Evolutionary conservation across 1,284 basidiomycete genomes (phyloP).

Genomic region (Lentinus polychrous): DNA sequence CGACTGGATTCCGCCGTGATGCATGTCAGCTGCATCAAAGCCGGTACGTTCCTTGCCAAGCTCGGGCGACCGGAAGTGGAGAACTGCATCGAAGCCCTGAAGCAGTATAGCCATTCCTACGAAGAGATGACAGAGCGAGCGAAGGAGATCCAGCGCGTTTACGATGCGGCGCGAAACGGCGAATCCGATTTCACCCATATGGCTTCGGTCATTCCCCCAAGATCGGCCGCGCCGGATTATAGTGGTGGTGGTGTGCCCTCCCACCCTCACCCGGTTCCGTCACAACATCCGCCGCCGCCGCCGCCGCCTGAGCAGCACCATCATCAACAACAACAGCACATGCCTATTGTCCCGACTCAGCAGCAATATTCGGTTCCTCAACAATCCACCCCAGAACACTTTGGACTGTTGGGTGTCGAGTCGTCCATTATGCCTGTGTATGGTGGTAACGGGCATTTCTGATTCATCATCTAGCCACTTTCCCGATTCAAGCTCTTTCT

Average conservation of each 20-base stretch:
- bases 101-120: conserved; percentile 82
- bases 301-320: no score
- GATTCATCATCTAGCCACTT: no score
- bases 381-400: no score
- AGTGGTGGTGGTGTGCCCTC: conserved; percentile 5
- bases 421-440: no score
- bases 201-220: conserved; percentile 31
- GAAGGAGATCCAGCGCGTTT: conserved; percentile 55
- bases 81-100: conserved; percentile 77
- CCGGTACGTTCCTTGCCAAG: conserved; percentile 77
- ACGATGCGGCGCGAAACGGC: conserved; percentile 38
- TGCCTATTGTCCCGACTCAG: no score
- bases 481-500: no score
- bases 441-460: no score
- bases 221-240: conserved; percentile 5
- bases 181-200: conserved; percentile 50
- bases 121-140: conserved; percentile 82
- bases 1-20: conserved; percentile 79
- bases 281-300: neutral
- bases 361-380: no score
- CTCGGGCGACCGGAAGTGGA: conserved; percentile 74
- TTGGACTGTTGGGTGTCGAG: no score
- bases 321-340: no score
- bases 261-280: conserved; percentile 1
- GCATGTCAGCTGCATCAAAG: conserved; percentile 78